These are phyloP conservation scores for Penstemon davidsonii DNA, from an alignment of 257 asterid species.

Conservation along the genomic window DNA sequence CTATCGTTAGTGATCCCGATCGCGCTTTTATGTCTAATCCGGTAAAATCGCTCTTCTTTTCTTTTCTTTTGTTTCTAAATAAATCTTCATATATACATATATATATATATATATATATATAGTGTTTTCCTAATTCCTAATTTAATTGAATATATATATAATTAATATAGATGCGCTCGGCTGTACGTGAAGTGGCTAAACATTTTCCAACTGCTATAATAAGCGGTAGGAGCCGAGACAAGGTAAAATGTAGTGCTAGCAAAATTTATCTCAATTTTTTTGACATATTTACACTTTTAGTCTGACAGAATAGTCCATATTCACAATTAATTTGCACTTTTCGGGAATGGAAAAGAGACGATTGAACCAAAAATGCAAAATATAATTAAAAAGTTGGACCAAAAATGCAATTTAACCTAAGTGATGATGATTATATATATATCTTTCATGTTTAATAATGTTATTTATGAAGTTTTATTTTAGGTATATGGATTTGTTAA, in stretches of 20 bases:
- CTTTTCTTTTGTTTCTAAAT: not conserved
- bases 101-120: too few species aligned
- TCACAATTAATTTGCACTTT: too few species aligned
- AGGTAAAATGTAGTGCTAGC: constrained; percentile 40
- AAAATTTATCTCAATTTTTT: too few species aligned
- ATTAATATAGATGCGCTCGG: constrained; percentile 66
- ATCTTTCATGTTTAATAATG: not conserved
- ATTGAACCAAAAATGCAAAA: too few species aligned
- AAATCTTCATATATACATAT: not conserved
- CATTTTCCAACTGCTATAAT: constrained; percentile 78
- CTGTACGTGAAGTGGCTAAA: constrained; percentile 63
- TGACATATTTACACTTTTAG: too few species aligned
- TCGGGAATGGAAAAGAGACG: too few species aligned
- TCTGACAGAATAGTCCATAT: too few species aligned
- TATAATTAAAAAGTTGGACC: too few species aligned
- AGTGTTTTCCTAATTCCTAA: not conserved
- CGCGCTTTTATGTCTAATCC: constrained; percentile 84
- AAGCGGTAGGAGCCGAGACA: constrained; percentile 79
- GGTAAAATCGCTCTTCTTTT: constrained; percentile 36
- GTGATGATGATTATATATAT: not conserved
- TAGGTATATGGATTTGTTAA: constrained; percentile 79
- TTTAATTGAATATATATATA: not conserved
- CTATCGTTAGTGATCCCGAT: constrained; percentile 93
- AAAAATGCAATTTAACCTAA: too few species aligned
- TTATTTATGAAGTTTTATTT: not conserved